Evolutionary conservation across 768 basidiomycete genomes (phyloP).

Genomic region (Russula sp.): DNA sequence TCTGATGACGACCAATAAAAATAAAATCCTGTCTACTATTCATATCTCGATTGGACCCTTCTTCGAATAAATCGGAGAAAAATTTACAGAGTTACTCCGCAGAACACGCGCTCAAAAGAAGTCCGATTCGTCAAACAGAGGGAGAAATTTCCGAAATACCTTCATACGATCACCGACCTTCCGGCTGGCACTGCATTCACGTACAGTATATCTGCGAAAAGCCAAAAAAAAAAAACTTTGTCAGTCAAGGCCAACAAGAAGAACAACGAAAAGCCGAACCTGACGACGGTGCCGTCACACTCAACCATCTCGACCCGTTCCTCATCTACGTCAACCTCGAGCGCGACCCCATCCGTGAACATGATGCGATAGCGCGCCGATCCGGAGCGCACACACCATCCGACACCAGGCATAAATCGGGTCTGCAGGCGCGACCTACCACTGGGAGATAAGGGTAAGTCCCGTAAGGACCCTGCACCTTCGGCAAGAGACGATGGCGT

Average conservation of each 20-base stretch:
- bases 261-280: constrained; percentile 24
- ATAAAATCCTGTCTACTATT: no score
- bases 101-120: constrained; percentile 1
- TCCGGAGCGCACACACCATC: constrained; percentile 45
- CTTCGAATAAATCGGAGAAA: no score
- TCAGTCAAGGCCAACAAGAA: not conserved
- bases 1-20: no score
- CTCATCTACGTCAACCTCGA: constrained; percentile 46
- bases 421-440: constrained; percentile 34
- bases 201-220: constrained; percentile 37
- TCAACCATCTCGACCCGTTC: constrained; percentile 41
- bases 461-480: constrained; percentile 5
- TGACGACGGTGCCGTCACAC: constrained; percentile 34
- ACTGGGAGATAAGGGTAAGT: not conserved
- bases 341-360: constrained; percentile 43
- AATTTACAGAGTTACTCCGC: not conserved
- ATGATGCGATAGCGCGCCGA: constrained; percentile 44
- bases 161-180: constrained; percentile 43
- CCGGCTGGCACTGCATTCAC: constrained; percentile 37
- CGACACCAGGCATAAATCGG: constrained; percentile 42
- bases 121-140: constrained; percentile 40
- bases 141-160: constrained; percentile 44
- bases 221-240: not conserved
- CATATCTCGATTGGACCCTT: no score
- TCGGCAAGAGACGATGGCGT: constrained; percentile 30